Evolutionary conservation across 2,329 filamentous ascomycete species (phyloP).

Genomic region (Botrytis porri): DNA sequence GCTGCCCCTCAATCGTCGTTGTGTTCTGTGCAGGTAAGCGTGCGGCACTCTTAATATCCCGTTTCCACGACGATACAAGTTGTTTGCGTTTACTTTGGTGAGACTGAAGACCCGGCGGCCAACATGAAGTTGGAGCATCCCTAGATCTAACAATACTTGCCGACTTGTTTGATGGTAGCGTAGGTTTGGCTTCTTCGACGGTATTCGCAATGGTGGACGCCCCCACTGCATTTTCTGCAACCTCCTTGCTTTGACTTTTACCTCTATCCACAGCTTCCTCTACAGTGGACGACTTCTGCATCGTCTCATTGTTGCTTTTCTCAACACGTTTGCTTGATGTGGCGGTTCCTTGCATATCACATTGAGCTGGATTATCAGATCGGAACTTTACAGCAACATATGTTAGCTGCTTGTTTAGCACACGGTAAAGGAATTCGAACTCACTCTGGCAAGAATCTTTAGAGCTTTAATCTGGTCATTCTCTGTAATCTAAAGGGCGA

Average conservation of each 20-base stretch:
- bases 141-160: not conserved
- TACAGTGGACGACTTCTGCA: not conserved
- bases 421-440: not conserved
- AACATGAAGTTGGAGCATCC: not conserved
- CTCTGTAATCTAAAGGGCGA: not conserved
- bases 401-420: not conserved
- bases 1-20: not conserved
- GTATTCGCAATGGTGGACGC: not conserved
- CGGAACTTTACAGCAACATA: not conserved
- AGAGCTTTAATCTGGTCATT: not conserved
- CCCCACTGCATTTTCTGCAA: not conserved
- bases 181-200: not conserved
- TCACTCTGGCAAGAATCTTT: not conserved
- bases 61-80: not conserved
- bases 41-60: not conserved
- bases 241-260: not conserved
- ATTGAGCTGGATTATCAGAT: not conserved
- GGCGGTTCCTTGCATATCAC: not conserved
- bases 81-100: not conserved
- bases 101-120: not conserved
- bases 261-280: not conserved
- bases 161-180: not conserved
- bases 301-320: not conserved
- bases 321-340: not conserved
- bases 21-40: not conserved